These are phyloP conservation scores for Taphrina sp. DNA, from an alignment of 1,139 yeast genomes.

Conservation along the genomic window DNA sequence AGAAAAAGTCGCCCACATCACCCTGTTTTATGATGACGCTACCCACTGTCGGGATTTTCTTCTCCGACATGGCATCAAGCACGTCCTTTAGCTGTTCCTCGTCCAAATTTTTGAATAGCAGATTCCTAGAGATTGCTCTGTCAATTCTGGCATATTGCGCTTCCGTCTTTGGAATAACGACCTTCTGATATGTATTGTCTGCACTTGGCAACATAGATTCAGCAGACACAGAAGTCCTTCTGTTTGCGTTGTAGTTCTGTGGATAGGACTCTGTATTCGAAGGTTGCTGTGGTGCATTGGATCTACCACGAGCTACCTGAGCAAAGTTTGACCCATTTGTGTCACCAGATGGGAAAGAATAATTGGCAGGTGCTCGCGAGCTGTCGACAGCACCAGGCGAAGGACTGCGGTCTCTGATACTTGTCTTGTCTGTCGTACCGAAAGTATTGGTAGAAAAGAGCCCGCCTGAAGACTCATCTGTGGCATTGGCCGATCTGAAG, in stretches of 20 bases:
- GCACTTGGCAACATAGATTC: constrained; percentile 41
- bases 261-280: constrained; percentile 36
- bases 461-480: too few species aligned
- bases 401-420: constrained; percentile 4
- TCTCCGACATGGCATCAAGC: constrained; percentile 75
- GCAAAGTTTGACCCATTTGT: constrained; percentile 11
- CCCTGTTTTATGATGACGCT: constrained; percentile 83
- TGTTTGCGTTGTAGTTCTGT: constrained; percentile 39
- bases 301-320: constrained; percentile 11
- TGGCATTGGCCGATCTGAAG: constrained; percentile 14
- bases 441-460: constrained; percentile 2
- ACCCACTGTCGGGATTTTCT: constrained; percentile 51
- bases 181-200: constrained; percentile 34
- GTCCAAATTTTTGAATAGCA: constrained; percentile 75
- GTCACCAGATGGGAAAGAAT: constrained; percentile 26
- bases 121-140: constrained; percentile 71
- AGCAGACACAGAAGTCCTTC: constrained; percentile 44
- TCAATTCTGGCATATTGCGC: constrained; percentile 69
- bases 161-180: constrained; percentile 50
- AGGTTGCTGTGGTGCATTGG: constrained; percentile 19
- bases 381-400: constrained; percentile 48
- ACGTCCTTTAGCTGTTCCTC: constrained; percentile 72
- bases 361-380: constrained; percentile 5
- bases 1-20: constrained; percentile 93
- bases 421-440: not conserved